phyloP scores from a whole-genome alignment of 148 eudicot species.

The Fallopia convolvulus region DNA sequence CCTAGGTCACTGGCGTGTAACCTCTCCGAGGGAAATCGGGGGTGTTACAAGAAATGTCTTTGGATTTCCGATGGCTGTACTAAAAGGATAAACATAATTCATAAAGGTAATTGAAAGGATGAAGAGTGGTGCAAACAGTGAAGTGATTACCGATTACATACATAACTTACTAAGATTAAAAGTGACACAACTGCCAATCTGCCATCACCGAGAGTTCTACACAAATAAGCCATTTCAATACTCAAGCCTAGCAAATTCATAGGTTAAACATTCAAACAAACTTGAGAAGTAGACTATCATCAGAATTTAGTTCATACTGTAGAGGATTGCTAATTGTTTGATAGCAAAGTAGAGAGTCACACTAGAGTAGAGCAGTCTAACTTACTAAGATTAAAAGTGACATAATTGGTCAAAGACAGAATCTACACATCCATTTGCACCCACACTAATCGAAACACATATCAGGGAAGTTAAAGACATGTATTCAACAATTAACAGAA shows the following conservation, averaged over 20 bases:
- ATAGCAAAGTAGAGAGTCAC: constrained; percentile 52
- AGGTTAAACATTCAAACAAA: not conserved
- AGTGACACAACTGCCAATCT: too few relatives aligned
- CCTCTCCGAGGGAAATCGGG: too few relatives aligned
- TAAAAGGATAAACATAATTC: not conserved
- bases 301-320: constrained; percentile 32
- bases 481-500: too few relatives aligned
- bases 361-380: constrained; percentile 62
- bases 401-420: too few relatives aligned
- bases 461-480: too few relatives aligned
- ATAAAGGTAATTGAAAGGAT: not conserved
- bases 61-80: too few relatives aligned
- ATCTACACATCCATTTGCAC: too few relatives aligned
- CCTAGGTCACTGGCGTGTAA: too few relatives aligned
- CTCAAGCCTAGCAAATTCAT: not conserved
- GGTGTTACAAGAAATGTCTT: too few relatives aligned
- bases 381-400: constrained; percentile 14
- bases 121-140: not conserved
- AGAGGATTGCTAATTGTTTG: constrained; percentile 55
- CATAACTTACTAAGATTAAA: too few relatives aligned
- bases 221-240: not conserved
- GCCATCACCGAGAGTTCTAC: not conserved
- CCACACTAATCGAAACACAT: too few relatives aligned
- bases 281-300: not conserved
- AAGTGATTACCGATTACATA: not conserved